phyloP scores from a whole-genome alignment of 2,329 filamentous ascomycete genomes.

The Beauveria caledonica region DNA sequence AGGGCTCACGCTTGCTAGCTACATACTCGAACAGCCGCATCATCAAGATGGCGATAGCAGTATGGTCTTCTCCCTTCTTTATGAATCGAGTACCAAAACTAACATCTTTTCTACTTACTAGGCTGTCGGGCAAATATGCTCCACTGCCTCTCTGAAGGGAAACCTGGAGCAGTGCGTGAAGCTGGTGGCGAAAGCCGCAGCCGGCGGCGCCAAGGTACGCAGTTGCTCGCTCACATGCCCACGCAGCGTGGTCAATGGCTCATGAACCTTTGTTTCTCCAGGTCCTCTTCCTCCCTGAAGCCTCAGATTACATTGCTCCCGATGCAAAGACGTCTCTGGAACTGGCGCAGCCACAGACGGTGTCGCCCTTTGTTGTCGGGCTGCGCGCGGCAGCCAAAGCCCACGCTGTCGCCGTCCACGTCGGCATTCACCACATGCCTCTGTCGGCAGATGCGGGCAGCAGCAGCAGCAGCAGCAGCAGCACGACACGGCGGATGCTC shows the following conservation, averaged over 20 bases:
- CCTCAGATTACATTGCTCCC: conserved; percentile 76
- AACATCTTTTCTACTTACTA: conserved; percentile 26
- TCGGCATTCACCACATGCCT: conserved; percentile 73
- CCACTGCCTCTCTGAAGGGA: conserved; percentile 65
- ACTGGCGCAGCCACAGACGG: conserved; percentile 58
- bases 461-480: neutral
- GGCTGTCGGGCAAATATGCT: conserved; percentile 87
- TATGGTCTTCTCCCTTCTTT: conserved; percentile 12
- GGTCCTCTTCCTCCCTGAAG: conserved; percentile 87
- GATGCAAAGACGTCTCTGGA: conserved; percentile 59
- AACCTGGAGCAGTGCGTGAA: conserved; percentile 73
- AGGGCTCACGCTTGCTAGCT: neutral
- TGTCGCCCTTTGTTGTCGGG: conserved; percentile 67
- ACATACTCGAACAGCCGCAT: neutral
- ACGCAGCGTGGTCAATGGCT: conserved; percentile 10
- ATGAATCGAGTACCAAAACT: neutral
- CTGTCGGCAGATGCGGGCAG: conserved; percentile 18
- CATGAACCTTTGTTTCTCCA: conserved; percentile 22
- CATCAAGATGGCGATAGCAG: conserved; percentile 21
- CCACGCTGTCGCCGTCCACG: conserved; percentile 64
- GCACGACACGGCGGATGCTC: conserved; percentile 27
- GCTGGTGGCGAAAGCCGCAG: conserved; percentile 64
- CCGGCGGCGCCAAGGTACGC: conserved; percentile 67
- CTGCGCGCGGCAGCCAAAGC: conserved; percentile 59
- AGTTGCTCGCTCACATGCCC: neutral